Conservation (phyloP, 176 grass and related monocot species). For the Microstegium vimineum region DNA sequence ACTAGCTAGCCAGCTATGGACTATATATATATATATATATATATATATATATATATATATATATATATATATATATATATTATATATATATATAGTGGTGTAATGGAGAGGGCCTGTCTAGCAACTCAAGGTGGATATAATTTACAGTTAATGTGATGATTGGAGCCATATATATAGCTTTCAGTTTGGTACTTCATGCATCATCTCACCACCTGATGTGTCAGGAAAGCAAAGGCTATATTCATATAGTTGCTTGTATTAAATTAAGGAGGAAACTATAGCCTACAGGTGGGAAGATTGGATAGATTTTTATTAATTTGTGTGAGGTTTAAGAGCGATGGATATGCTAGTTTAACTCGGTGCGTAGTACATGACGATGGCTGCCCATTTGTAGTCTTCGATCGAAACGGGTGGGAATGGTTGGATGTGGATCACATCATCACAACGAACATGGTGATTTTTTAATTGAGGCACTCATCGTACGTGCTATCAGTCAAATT, state of each 20-base stretch:
- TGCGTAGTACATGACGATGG: not conserved
- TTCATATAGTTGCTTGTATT: conserved; percentile 2
- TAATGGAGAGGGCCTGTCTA: not conserved
- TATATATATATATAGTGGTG: too few relatives aligned
- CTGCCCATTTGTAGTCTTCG: conserved; percentile 25
- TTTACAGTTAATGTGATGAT: conserved; percentile 25
- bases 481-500: not conserved
- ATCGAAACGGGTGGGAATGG: not conserved
- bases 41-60: too few relatives aligned
- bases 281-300: not conserved
- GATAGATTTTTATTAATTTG: not conserved
- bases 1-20: not conserved
- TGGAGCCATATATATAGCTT: not conserved
- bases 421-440: not conserved
- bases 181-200: not conserved
- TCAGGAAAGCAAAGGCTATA: conserved; percentile 11
- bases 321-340: not conserved
- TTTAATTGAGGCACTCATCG: not conserved
- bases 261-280: conserved; percentile 14
- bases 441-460: not conserved
- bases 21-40: too few relatives aligned
- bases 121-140: conserved; percentile 15
- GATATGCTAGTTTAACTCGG: conserved; percentile 5
- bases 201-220: conserved; percentile 17
- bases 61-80: too few relatives aligned